These are phyloP conservation scores for Eremothecium gossypii DNA, from an alignment of 1,139 yeast species.

Conservation along the genomic window DNA sequence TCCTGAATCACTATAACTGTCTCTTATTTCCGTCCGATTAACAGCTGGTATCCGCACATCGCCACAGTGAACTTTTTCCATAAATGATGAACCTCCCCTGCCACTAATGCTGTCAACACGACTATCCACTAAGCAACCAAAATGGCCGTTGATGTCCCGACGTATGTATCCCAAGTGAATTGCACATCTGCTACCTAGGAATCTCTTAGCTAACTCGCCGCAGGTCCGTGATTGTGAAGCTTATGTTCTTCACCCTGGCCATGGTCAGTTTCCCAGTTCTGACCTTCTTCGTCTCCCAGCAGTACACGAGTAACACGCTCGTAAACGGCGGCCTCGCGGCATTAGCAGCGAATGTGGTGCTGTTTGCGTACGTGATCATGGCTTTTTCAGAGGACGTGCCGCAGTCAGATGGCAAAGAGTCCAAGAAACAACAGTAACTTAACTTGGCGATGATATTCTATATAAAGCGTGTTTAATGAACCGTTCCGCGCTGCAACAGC, in stretches of 20 bases:
- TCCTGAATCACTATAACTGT: no score
- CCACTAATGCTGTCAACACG: neutral
- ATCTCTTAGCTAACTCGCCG: neutral
- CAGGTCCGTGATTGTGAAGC: slow-evolving; percentile 42
- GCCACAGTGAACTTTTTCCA: neutral
- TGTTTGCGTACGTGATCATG: slow-evolving; percentile 74
- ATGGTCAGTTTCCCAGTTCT: slow-evolving; percentile 75
- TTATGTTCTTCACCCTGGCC: slow-evolving; percentile 77
- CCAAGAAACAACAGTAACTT: slow-evolving; percentile 19
- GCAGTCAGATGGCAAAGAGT: slow-evolving; percentile 31
- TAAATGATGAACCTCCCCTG: neutral
- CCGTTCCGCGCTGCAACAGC: neutral
- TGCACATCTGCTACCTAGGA: no score
- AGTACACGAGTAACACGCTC: slow-evolving; percentile 48
- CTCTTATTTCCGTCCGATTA: no score
- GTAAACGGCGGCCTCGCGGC: slow-evolving; percentile 90
- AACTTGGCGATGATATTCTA: neutral
- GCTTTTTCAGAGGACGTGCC: slow-evolving; percentile 78
- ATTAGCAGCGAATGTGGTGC: slow-evolving; percentile 72
- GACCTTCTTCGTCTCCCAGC: slow-evolving; percentile 61
- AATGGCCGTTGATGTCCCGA: slow-evolving; percentile 32
- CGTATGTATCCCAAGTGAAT: slow-evolving; percentile 32
- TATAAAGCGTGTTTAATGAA: neutral
- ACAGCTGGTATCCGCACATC: no score
- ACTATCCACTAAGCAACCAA: slow-evolving; percentile 12